Base-by-base conservation (phyloP, 495 filamentous ascomycete genomes). In the Bryoglossum gracile region DNA sequence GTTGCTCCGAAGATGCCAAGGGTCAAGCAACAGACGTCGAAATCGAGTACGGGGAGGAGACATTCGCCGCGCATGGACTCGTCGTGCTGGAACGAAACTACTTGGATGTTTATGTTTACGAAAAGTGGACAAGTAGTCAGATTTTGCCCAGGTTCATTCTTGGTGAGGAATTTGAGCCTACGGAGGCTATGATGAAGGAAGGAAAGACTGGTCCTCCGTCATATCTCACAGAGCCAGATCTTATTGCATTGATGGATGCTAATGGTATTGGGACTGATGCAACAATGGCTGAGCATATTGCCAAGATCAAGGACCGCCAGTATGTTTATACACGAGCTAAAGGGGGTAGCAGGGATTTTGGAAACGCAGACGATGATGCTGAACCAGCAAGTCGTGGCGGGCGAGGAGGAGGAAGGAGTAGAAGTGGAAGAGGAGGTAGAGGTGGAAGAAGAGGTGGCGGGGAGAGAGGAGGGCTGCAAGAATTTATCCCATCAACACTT, bases 231-330 rank as follows among this genome's bases (percentile, higher is more conserved):
- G 92, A 98, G 62, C 89, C 92, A 2, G 92, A 97, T 62, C 72
- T 98, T n/a, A 95, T 98, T 65, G 87, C 83, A 3, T 74, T 98
- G 18, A 98, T 98, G 92, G 94, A 98, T 67, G 91, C 87, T 13
- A 97, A 98, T 62, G 92, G 92, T 9, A 98, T 98, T 57, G 92
- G 92, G 13, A 98, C 92, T 3, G 92, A 98, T 67, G 92, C 92
- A 9, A 97, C 92, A 0, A 98, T 98, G 94, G 91, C 92, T 0
- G 92, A 98, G 55, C 92, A 98, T 62, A 97, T 98, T 59, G 78
- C 84, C 35, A 96, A 94, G 62, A 90, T 98, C 63, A 88, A 95
- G 64, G 81, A 90, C 33, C 71, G 92, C 23, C 69, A 87, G 39
- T 98, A 98, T 60, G 89, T 89, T 19, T 75, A 76, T 35, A 79